Base-by-base conservation (phyloP, 176 grass and related monocot genomes). In the Oryza meyeriana region DNA sequence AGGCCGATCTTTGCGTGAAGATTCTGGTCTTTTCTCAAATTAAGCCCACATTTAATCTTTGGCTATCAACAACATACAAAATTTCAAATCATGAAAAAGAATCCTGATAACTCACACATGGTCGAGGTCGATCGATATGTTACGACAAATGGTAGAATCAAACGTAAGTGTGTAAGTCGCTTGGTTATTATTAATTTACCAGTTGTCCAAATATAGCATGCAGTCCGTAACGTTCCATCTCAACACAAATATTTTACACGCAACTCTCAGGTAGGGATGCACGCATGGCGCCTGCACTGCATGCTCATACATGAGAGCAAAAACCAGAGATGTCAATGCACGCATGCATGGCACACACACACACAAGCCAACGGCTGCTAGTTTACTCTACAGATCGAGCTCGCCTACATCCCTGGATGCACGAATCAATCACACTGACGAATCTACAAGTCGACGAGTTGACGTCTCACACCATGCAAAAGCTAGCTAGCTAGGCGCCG, bases 401-500 rank as follows among this genome's bases (percentile, higher is more conserved):
- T 48, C 72, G 29, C 6, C 50, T 55, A n/a, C 50, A 55, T 2
- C 1, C 20, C 22, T 32, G 25, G 66, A 42, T 50, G 30, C 34
- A 22, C 38, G n/a, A 32, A 69, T 35, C n/a, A 30, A 57, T 66
- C 77, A 22, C 67, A 50, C 65, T 38, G 55, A 65, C 73, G 59
- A 10, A 71, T 55, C 52, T 83, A 82, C 86, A 88, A 67, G 82
- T 88, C 90, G 90, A 82, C 90, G 36, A 64, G 66, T 86, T 84
- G 40, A 12, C n/a, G 50, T 2, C 50, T 69, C 63, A 39, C 64
- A 69, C 33, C 45, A 20, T 41, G 78, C 44, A n/a, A n/a, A n/a
- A n/a, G n/a, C n/a, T n/a, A n/a, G n/a, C n/a, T n/a, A n/a, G n/a
- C n/a, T n/a, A n/a, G n/a, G n/a, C n/a, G n/a, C n/a, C 16, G 42